Percentiles rank a stretch among this genome's conserved stretches.
Evolutionary conservation across 495 filamentous ascomycete species (phyloP).

Genomic region (Trichoderma gamsii): DNA sequence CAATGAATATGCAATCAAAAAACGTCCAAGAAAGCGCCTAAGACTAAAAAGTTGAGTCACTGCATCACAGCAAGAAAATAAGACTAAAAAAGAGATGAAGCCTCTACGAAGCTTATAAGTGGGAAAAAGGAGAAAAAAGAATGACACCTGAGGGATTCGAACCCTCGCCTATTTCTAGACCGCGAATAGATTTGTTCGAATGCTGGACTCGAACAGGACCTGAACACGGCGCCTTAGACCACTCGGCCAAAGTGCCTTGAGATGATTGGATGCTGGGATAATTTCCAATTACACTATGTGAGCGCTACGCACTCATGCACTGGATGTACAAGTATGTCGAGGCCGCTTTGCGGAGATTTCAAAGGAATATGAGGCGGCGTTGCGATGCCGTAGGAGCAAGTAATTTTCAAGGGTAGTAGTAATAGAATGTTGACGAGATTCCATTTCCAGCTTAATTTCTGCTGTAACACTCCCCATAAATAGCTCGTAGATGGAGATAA

Average conservation of each 20-base stretch:
- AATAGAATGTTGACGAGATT: too few relatives aligned
- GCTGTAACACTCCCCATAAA: too few relatives aligned
- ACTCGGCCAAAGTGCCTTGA: conserved; percentile 13
- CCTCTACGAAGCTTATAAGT: not conserved
- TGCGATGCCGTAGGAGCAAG: too few relatives aligned
- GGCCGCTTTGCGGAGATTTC: not conserved
- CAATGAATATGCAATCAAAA: not conserved
- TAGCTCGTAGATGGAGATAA: too few relatives aligned
- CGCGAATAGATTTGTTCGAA: not conserved
- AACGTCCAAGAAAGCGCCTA: not conserved
- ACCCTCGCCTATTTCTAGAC: conserved; percentile 14
- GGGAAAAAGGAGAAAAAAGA: not conserved
- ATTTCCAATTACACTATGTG: not conserved
- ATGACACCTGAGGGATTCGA: conserved; percentile 14
- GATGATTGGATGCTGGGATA: not conserved
- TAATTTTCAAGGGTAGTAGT: too few relatives aligned
- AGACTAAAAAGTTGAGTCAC: not conserved
- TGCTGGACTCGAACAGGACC: not conserved
- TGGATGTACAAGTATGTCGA: not conserved
- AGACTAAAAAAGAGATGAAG: not conserved
- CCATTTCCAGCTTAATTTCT: too few relatives aligned
- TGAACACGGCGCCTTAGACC: conserved; percentile 14
- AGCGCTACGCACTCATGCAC: not conserved
- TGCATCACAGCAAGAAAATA: not conserved
- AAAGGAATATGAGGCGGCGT: too few relatives aligned